phyloP scores from a whole-genome alignment of 768 basidiomycete genomes.

The Lentinus brumalis region DNA sequence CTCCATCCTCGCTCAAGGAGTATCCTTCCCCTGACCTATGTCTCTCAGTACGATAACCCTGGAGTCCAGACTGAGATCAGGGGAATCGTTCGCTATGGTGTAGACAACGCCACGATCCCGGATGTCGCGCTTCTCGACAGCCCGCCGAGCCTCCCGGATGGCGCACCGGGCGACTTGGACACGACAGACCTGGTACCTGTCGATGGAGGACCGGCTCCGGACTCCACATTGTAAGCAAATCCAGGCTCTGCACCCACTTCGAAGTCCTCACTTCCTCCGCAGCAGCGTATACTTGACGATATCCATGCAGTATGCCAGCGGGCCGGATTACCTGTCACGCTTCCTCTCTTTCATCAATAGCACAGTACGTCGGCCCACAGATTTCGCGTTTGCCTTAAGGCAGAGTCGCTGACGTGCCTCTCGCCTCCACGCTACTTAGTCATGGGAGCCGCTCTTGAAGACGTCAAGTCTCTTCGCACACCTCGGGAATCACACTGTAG shows the following conservation, averaged over 20 bases:
- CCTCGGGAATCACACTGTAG: conserved; percentile 15
- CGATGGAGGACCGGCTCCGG: conserved; percentile 14
- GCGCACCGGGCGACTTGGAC: conserved; percentile 13
- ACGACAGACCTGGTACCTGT: conserved; percentile 17
- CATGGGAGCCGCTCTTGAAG: conserved; percentile 27
- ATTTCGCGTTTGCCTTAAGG: neutral
- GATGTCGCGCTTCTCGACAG: conserved; percentile 20
- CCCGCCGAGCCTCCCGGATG: conserved; percentile 16
- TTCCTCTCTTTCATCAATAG: conserved; percentile 35
- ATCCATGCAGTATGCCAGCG: conserved; percentile 26
- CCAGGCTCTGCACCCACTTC: too few relatives aligned
- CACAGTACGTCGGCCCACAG: conserved; percentile 25
- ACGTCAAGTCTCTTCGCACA: conserved; percentile 26
- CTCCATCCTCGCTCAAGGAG: neutral
- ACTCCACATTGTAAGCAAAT: conserved; percentile 17
- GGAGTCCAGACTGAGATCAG: conserved; percentile 23
- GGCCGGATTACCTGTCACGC: conserved; percentile 16
- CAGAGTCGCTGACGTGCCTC: neutral
- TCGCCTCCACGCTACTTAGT: conserved; percentile 10
- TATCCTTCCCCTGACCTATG: neutral
- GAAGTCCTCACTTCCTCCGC: neutral
- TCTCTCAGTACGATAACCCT: conserved; percentile 23
- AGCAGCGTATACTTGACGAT: conserved; percentile 26
- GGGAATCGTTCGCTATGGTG: conserved; percentile 24
- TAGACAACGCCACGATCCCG: conserved; percentile 12